A percentile compares a stretch with the other conserved stretches of the same genome.
Evolutionary conservation across 495 filamentous ascomycete species (phyloP).

Genomic region (Cercophora sp.): DNA sequence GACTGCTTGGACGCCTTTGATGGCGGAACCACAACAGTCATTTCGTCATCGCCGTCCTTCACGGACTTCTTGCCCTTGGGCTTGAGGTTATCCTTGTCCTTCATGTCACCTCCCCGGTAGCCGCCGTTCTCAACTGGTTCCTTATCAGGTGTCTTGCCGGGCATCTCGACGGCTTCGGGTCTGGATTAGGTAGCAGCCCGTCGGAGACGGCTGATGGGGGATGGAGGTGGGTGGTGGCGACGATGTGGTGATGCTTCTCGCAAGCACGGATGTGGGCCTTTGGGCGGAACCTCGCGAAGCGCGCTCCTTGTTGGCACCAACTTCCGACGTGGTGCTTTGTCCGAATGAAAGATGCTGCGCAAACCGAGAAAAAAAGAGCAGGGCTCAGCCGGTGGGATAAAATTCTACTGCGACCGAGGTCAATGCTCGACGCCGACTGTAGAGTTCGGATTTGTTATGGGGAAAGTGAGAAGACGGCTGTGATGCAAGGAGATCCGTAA

Average conservation of each 20-base stretch:
- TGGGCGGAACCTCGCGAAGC: slow-evolving; percentile 26
- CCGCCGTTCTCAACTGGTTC: slow-evolving; percentile 72
- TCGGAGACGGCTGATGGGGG: slow-evolving; percentile 18
- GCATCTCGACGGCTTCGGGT: slow-evolving; percentile 38
- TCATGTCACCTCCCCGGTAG: slow-evolving; percentile 74
- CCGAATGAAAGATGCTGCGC: background rate
- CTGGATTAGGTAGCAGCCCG: slow-evolving; percentile 3
- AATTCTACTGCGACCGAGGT: background rate
- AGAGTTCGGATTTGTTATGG: slow-evolving; percentile 3
- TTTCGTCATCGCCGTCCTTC: slow-evolving; percentile 65
- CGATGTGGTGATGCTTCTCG: slow-evolving; percentile 14
- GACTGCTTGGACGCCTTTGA: slow-evolving; percentile 65
- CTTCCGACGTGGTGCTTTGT: slow-evolving; percentile 5
- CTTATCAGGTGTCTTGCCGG: slow-evolving; percentile 67
- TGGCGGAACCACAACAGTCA: slow-evolving; percentile 82
- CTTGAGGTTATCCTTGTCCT: slow-evolving; percentile 67
- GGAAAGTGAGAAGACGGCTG: slow-evolving; percentile 10
- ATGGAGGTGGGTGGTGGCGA: slow-evolving; percentile 18
- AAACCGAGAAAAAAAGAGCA: slow-evolving; percentile 1
- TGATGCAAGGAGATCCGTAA: slow-evolving; percentile 25
- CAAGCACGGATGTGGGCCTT: slow-evolving; percentile 20
- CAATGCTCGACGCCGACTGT: slow-evolving; percentile 1
- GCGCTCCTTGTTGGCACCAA: slow-evolving; percentile 25
- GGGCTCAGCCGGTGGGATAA: background rate
- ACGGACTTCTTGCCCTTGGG: slow-evolving; percentile 60